These are phyloP conservation scores for Funneliformis caledonium DNA, from an alignment of 371 early-diverging fungal species.

Conservation along the genomic window DNA sequence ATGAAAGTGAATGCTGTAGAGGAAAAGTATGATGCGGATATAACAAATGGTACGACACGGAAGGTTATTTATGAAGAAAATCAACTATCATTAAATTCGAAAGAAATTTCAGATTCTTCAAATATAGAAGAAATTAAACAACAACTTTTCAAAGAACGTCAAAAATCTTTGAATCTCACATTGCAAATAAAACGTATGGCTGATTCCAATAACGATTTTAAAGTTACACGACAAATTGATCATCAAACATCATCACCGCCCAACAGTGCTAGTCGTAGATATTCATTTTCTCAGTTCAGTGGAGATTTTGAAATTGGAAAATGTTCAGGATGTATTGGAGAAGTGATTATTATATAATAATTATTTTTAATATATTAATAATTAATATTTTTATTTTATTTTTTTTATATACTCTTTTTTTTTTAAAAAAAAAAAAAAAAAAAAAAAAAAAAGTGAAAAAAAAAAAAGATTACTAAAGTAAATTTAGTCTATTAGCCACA, in stretches of 20 bases:
- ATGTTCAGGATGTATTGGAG: conserved; percentile 38
- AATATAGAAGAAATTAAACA: background rate
- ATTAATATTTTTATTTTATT: background rate
- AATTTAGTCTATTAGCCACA: background rate
- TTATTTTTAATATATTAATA: background rate
- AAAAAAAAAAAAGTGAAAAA: background rate
- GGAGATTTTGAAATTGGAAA: conserved; percentile 28
- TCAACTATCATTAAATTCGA: background rate
- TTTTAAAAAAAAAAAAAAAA: background rate
- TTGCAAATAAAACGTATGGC: background rate
- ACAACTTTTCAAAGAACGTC: background rate
- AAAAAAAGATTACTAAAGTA: background rate
- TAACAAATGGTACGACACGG: background rate
- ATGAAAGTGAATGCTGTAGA: background rate
- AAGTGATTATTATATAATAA: conserved; percentile 28
- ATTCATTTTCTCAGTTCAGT: conserved; percentile 12
- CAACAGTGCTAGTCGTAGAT: background rate
- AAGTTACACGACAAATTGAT: background rate
- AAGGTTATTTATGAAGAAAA: background rate
- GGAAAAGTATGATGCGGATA: background rate
- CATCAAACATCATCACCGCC: background rate
- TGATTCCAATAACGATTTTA: background rate
- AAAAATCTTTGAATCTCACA: background rate
- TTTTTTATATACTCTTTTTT: background rate
- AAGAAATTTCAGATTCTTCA: background rate